Percentiles rank a stretch among this genome's conserved stretches.
Conservation (phyloP, 2,329 filamentous ascomycete genomes). For the Botrytis squamosa region DNA sequence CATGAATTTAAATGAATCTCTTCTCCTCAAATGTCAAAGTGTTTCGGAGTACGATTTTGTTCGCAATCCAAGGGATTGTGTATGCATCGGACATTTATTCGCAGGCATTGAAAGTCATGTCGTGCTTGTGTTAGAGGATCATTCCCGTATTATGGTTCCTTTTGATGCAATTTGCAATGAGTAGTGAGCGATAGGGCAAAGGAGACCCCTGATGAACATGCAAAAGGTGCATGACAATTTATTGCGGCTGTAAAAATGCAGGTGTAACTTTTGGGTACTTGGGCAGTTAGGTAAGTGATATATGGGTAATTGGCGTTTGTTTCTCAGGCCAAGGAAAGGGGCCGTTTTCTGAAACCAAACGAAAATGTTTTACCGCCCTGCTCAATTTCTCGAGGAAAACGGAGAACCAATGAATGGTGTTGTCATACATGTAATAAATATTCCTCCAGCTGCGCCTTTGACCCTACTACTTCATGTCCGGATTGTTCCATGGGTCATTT, state of each 20-base stretch:
- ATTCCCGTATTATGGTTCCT: neutral
- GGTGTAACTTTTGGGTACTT: neutral
- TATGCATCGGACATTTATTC: neutral
- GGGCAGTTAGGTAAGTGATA: neutral
- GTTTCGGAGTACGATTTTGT: neutral
- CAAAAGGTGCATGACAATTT: neutral
- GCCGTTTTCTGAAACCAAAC: constrained; percentile 16
- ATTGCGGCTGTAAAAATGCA: neutral
- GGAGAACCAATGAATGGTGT: constrained; percentile 4
- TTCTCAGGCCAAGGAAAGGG: constrained; percentile 8
- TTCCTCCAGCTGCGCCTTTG: constrained; percentile 1
- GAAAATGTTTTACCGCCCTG: constrained; percentile 19
- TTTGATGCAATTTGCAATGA: neutral
- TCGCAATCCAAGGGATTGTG: constrained; percentile 13
- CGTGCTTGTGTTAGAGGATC: neutral
- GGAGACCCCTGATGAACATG: neutral
- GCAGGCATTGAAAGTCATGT: constrained; percentile 8
- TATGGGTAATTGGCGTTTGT: constrained; percentile 16
- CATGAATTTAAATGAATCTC: constrained; percentile 31
- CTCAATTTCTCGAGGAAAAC: neutral
- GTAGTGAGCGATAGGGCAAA: neutral
- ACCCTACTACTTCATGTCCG: neutral
- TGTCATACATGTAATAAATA: neutral
- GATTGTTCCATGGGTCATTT: neutral
- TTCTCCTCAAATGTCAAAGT: constrained; percentile 24